Evolutionary conservation across 139 green algal species (phyloP).

Genomic region (Chlamydomonas schloesseri): DNA sequence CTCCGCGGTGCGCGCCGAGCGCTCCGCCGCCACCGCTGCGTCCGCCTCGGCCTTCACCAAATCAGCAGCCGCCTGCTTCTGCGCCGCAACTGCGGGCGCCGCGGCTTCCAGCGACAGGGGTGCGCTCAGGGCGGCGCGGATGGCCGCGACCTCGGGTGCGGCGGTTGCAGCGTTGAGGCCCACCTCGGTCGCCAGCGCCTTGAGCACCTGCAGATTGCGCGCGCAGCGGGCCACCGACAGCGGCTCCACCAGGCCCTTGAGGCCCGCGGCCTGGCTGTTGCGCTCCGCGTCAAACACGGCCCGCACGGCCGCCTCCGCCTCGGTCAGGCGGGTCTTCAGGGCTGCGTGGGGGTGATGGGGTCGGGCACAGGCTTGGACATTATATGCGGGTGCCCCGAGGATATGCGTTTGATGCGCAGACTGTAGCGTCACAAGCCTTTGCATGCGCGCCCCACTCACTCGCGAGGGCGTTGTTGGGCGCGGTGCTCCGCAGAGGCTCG

Average conservation of each 20-base stretch:
- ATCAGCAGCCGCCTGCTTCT: constrained; percentile 23
- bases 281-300: constrained; percentile 11
- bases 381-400: too few species aligned
- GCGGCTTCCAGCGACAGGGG: not conserved
- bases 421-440: too few species aligned
- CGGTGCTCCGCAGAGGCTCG: not conserved
- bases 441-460: not conserved
- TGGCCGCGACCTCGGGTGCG: not conserved
- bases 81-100: not conserved
- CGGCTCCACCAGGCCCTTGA: constrained; percentile 27
- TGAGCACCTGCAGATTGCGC: constrained; percentile 36
- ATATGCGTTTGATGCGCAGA: too few species aligned
- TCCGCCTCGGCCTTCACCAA: constrained; percentile 19
- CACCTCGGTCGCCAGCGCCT: constrained; percentile 13
- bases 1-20: constrained; percentile 3
- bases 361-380: too few species aligned
- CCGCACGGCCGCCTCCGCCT: constrained; percentile 4
- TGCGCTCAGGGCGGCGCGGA: not conserved
- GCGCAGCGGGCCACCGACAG: constrained; percentile 23
- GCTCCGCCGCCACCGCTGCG: constrained; percentile 24
- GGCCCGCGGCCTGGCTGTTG: not conserved
- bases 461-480: not conserved
- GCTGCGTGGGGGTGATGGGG: not conserved
- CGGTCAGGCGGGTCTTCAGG: constrained; percentile 22
- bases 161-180: constrained; percentile 7